Conservation (phyloP, 179 eudicot genomes). For the Beta corolliflora region DNA sequence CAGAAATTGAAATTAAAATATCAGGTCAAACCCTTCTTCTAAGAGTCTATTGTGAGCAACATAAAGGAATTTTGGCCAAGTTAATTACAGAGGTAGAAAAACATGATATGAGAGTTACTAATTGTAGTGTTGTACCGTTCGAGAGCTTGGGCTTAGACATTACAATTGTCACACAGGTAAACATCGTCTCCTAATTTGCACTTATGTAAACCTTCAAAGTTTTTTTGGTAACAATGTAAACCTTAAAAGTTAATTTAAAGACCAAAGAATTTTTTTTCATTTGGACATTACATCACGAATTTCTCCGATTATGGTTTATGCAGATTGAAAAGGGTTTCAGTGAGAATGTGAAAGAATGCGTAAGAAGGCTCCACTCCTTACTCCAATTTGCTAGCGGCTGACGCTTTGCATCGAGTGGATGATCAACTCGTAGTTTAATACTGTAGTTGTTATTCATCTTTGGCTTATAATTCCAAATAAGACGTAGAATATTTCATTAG, state of each 20-base stretch:
- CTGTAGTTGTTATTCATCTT: no score
- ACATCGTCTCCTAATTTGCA: no score
- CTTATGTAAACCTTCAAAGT: no score
- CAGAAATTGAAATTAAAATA: slow-evolving; percentile 15
- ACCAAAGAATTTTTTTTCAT: no score
- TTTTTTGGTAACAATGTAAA: no score
- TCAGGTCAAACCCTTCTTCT: not conserved
- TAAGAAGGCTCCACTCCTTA: not conserved
- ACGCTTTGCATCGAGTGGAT: no score
- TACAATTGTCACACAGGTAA: slow-evolving; percentile 24
- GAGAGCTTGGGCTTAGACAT: not conserved
- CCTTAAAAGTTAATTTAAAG: no score
- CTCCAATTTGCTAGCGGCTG: no score
- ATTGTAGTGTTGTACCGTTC: not conserved
- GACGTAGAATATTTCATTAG: no score
- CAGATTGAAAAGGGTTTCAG: not conserved
- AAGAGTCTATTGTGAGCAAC: slow-evolving; percentile 10
- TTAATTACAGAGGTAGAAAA: slow-evolving; percentile 11
- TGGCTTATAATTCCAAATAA: no score
- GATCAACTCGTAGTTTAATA: no score
- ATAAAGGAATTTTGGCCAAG: slow-evolving; percentile 8
- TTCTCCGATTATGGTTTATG: not conserved
- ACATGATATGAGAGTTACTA: not conserved
- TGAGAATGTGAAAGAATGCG: not conserved
- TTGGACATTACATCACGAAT: not conserved